These are phyloP conservation scores for Kalmusia sp. DNA, from an alignment of 2,329 filamentous ascomycete species.

Conservation along the genomic window DNA sequence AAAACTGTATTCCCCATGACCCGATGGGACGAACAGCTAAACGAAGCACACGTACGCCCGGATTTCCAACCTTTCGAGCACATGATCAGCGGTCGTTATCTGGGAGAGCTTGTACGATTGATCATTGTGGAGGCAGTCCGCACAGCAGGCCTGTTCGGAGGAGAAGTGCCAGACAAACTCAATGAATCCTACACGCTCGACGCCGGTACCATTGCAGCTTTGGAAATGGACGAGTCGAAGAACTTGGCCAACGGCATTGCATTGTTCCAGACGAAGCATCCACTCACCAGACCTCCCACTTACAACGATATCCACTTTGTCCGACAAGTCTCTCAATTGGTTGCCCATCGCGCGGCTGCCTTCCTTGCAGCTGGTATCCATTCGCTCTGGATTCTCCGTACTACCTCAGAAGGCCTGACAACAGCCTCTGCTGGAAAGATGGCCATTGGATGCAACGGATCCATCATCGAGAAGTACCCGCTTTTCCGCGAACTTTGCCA, in stretches of 20 bases:
- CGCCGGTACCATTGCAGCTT: constrained; percentile 63
- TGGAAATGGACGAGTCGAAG: constrained; percentile 58
- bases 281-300: constrained; percentile 53
- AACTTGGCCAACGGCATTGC: constrained; percentile 49
- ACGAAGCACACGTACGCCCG: constrained; percentile 62
- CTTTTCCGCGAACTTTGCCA: constrained; percentile 70
- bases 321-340: constrained; percentile 58
- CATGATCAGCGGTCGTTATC: constrained; percentile 68
- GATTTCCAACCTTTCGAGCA: constrained; percentile 72
- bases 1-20: constrained; percentile 65
- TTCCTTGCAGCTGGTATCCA: constrained; percentile 70
- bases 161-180: constrained; percentile 62
- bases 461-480: constrained; percentile 80
- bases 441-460: constrained; percentile 77
- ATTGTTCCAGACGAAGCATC: constrained; percentile 60
- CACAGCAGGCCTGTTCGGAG: constrained; percentile 62
- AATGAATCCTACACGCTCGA: constrained; percentile 66
- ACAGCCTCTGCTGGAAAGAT: constrained; percentile 45
- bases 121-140: constrained; percentile 67
- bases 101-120: constrained; percentile 68
- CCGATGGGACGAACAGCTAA: constrained; percentile 67
- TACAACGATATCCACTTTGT: constrained; percentile 63
- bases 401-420: constrained; percentile 54
- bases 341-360: constrained; percentile 66
- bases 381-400: constrained; percentile 65